Conservation (phyloP, 495 filamentous ascomycete genomes). For the Filosporella fistucella region DNA sequence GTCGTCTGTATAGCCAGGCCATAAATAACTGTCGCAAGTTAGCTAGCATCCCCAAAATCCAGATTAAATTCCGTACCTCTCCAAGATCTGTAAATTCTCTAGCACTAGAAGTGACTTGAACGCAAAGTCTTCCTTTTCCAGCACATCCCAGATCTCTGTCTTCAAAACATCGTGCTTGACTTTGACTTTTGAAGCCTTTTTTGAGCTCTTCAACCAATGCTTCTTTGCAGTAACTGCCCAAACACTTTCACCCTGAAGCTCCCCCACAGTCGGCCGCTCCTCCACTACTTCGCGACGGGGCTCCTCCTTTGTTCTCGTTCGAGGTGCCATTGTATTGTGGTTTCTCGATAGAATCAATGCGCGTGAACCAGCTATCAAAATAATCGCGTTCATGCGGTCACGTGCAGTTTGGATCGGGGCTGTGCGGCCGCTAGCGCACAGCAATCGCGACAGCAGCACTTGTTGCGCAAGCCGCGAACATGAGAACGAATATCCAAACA, state of each 20-base stretch:
- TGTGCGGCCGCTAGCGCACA: no score
- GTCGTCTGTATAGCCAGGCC: slow-evolving; percentile 88
- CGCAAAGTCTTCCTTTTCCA: slow-evolving; percentile 78
- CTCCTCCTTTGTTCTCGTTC: slow-evolving; percentile 20
- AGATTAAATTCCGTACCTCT: slow-evolving; percentile 53
- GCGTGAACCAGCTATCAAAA: slow-evolving; percentile 1
- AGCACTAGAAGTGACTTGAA: slow-evolving; percentile 73
- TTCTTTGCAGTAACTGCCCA: slow-evolving; percentile 80
- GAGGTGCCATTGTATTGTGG: slow-evolving; percentile 22
- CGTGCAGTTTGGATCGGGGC: slow-evolving; percentile 1
- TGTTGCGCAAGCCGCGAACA: neutral
- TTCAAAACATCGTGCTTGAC: slow-evolving; percentile 84
- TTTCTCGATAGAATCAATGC: neutral
- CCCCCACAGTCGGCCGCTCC: slow-evolving; percentile 54
- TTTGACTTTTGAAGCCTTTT: slow-evolving; percentile 57
- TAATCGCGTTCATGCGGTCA: neutral
- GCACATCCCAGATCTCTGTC: slow-evolving; percentile 81
- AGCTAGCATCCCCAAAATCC: slow-evolving; percentile 3
- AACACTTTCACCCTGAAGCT: slow-evolving; percentile 71
- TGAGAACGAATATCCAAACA: neutral
- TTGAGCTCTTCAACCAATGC: slow-evolving; percentile 72
- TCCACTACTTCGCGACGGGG: slow-evolving; percentile 26
- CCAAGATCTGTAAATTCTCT: slow-evolving; percentile 86
- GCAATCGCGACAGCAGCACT: neutral
- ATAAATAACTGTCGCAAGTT: slow-evolving; percentile 66